A percentile compares a stretch with the other conserved stretches of the same genome.
Conservation (phyloP, 176 grass and related monocot species). For the Oryza rufipogon region DNA sequence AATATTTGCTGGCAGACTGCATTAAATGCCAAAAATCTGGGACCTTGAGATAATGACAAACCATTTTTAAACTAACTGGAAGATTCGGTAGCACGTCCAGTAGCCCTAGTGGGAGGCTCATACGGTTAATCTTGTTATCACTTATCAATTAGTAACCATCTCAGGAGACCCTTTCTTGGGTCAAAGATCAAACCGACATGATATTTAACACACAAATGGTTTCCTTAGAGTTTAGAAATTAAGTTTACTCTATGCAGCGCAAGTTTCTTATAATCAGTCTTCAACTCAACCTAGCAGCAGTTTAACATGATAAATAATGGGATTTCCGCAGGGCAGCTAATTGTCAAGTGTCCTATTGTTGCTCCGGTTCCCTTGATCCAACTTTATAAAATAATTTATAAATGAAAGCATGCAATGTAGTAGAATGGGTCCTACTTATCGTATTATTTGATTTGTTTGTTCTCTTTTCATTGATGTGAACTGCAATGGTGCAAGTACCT, state of each 20-base stretch:
- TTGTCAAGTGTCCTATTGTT: background rate
- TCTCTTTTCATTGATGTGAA: background rate
- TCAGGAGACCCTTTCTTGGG: background rate
- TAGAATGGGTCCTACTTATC: background rate
- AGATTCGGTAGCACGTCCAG: background rate
- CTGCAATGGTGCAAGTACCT: slow-evolving; percentile 13
- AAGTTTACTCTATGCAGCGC: background rate
- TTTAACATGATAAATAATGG: background rate
- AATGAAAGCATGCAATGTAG: background rate
- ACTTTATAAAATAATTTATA: background rate
- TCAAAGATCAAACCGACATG: background rate
- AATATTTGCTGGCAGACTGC: slow-evolving; percentile 1
- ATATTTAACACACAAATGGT: slow-evolving; percentile 4
- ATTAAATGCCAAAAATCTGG: slow-evolving; percentile 18
- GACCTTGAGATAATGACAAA: slow-evolving; percentile 5
- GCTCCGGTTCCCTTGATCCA: background rate
- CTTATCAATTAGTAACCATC: slow-evolving; percentile 5
- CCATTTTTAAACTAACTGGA: background rate
- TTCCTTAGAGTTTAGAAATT: background rate
- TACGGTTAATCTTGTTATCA: background rate
- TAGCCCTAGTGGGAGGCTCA: background rate
- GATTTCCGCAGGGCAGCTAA: background rate
- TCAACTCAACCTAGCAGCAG: background rate
- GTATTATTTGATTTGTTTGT: background rate
- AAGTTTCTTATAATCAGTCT: background rate